Evolutionary conservation across 1,284 basidiomycete genomes (phyloP).

Genomic region (Erythrobasidium hasegawianum): DNA sequence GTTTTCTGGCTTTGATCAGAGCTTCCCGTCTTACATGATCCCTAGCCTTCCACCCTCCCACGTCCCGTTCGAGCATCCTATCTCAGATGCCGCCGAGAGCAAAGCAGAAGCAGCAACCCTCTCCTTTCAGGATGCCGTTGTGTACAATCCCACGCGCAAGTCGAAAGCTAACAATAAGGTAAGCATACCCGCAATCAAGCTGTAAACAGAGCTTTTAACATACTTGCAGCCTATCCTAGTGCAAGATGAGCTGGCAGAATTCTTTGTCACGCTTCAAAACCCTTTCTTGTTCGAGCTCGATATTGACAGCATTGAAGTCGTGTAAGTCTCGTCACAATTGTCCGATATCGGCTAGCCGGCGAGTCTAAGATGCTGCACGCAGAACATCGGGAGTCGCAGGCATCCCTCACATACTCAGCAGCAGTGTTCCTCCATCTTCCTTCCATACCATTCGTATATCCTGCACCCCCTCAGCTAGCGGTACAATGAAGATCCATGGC

Average conservation of each 20-base stretch:
- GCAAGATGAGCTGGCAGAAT: conserved; percentile 75
- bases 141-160: conserved; percentile 74
- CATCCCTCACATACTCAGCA: conserved; percentile 59
- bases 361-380: too few relatives aligned
- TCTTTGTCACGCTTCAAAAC: conserved; percentile 80
- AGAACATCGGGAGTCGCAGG: conserved; percentile 79
- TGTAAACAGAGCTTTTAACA: conserved; percentile 12
- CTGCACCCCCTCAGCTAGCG: conserved; percentile 64
- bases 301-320: conserved; percentile 70
- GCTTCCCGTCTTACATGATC: not conserved
- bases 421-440: conserved; percentile 68
- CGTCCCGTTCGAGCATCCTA: conserved; percentile 65
- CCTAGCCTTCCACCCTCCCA: conserved; percentile 66
- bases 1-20: not conserved
- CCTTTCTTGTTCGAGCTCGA: conserved; percentile 88
- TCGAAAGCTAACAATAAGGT: conserved; percentile 60
- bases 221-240: conserved; percentile 62
- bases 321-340: too few relatives aligned
- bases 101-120: conserved; percentile 16
- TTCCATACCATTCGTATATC: conserved; percentile 69
- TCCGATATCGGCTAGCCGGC: too few relatives aligned
- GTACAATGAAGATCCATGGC: conserved; percentile 69
- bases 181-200: not conserved
- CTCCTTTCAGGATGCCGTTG: conserved; percentile 62
- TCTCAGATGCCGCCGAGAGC: conserved; percentile 34